Evolutionary conservation across 73 alveolate genomes (phyloP), one percentile per base, ranked within the genome.

Genomic region (Paramecium caudatum): DNA sequence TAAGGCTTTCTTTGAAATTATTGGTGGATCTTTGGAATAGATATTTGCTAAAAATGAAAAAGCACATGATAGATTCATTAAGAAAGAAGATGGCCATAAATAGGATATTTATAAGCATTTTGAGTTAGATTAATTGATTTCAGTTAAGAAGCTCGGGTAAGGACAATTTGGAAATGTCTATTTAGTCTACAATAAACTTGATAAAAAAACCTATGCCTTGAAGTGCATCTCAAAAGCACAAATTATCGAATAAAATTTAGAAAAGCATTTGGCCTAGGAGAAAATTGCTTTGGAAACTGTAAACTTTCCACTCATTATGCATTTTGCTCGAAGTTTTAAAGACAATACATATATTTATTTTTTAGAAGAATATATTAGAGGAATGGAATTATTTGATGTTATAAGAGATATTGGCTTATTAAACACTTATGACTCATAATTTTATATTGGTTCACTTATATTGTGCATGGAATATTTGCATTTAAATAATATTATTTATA

Each of bases 391-490:
- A 10, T 91, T 91, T 48, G 96, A 91, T 49, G 95, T 91, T 25
- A 43, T 91, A 1, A 65, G 96, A 48, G 91, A 91, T 5, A 65
- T 91, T 33, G 91, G 91, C 3, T 78, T 91, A 61, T 46, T 91
- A 82, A 91, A 49, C n/a, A 74, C 84, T 10, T 74, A 37, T 15
- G 93, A 91, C 43, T 47, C 93, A 5, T 62, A 80, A 81, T 91
- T 91, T 49, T 91, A 91, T 34, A 30, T 83, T 17, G 83, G 90
- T 17, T 82, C 93, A 3, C 48, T 90, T 61, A 90, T 90, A 15
- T 32, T 45, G 1, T 50, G 87, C 7, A 70, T 95, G 65, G 96
- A 94, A 82, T 94, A 94, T 82, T 50, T 95, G 74, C 97, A 95
- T 63, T 91, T 90, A 34, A 91, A 70, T 49, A 82, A 91, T 46